phyloP scores from a whole-genome alignment of 345 rosid genomes.

The Populus ilicifolia region DNA sequence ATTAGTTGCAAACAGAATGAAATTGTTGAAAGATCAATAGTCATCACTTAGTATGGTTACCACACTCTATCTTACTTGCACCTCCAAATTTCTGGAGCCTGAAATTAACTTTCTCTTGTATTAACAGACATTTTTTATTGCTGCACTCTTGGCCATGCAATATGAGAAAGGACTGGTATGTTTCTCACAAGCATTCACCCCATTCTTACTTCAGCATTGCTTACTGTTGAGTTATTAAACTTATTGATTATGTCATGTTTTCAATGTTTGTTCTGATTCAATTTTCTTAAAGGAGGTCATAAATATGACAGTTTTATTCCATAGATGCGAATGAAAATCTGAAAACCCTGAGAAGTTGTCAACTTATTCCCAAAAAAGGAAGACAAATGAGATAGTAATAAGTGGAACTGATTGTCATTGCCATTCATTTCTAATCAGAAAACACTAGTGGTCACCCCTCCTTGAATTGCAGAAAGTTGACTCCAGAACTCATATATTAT shows the following conservation, averaged over 20 bases:
- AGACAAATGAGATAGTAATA: neutral
- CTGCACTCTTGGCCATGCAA: slow-evolving; percentile 98
- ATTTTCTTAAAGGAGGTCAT: neutral
- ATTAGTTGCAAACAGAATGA: neutral
- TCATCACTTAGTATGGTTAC: neutral
- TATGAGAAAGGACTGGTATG: slow-evolving; percentile 89
- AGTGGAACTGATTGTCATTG: neutral
- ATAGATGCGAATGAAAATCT: neutral
- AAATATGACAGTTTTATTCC: neutral
- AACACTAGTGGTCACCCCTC: neutral
- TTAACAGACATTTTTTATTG: slow-evolving; percentile 89
- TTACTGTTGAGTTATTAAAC: too few species aligned
- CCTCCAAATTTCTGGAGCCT: slow-evolving; percentile 20
- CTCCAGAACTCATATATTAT: neutral
- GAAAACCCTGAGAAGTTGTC: neutral
- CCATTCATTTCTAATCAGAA: neutral
- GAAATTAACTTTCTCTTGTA: slow-evolving; percentile 14
- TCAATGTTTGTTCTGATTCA: neutral
- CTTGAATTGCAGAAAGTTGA: neutral
- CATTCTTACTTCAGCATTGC: neutral
- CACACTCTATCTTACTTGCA: neutral
- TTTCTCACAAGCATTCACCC: slow-evolving; percentile 14
- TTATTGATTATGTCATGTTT: too few species aligned
- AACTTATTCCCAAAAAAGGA: neutral
- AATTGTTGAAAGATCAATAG: neutral